A percentile compares a stretch with the other conserved stretches of the same genome.
Conservation (phyloP, 768 basidiomycete genomes). For the Calocera viscosa region DNA sequence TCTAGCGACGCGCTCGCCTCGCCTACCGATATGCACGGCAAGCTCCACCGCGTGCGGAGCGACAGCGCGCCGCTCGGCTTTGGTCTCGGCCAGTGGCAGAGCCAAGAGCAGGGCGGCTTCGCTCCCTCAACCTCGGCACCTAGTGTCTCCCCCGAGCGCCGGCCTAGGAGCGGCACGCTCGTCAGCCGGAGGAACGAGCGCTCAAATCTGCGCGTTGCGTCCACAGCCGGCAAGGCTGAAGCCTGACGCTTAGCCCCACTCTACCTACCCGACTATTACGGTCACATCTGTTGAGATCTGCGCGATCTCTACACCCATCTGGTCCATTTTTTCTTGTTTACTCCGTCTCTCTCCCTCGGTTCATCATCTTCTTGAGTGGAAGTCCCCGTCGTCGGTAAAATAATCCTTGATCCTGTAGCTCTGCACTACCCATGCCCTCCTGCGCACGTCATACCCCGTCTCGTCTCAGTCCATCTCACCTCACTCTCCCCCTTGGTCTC, state of each 20-base stretch:
- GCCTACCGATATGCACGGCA: slow-evolving; percentile 22
- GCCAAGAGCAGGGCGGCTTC: not conserved
- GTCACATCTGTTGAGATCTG: not conserved
- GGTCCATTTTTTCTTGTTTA: not conserved
- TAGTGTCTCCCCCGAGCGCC: not conserved
- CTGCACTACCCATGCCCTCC: not conserved
- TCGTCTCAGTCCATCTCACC: not conserved
- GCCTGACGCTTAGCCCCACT: not conserved
- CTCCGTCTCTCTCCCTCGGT: not conserved
- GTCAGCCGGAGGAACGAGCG: not conserved
- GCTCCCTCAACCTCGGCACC: not conserved
- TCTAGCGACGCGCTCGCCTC: slow-evolving; percentile 6
- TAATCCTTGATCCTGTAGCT: not conserved
- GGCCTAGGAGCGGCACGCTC: not conserved
- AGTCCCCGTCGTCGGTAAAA: not conserved
- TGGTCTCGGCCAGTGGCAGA: slow-evolving; percentile 20
- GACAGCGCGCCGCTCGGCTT: slow-evolving; percentile 58
- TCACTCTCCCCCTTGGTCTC: not conserved
- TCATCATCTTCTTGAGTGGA: not conserved
- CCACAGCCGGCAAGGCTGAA: not conserved
- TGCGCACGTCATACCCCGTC: not conserved
- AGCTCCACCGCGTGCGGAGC: slow-evolving; percentile 48
- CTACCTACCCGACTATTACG: not conserved
- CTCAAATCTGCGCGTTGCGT: not conserved
- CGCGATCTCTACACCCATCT: not conserved